Base-by-base conservation (phyloP, 768 basidiomycete species). In the Lyophyllum atratum region DNA sequence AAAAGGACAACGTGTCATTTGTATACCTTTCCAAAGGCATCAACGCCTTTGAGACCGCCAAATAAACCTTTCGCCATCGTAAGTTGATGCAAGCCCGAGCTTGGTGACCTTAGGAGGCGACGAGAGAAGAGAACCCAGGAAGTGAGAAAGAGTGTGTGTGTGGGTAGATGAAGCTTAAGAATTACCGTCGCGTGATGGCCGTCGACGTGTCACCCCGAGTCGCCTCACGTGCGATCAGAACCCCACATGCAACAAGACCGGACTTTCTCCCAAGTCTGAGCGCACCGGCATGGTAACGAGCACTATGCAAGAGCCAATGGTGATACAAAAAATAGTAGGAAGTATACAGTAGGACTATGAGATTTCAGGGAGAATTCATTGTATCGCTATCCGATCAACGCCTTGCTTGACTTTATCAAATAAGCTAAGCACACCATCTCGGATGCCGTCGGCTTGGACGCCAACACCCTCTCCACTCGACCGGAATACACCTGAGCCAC, bases 1-100 rank as follows among this genome's bases (percentile, higher is more conserved):
- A 44, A 14, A 14, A 12, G 14, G 49, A 21, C 40, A 58, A 66
- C 55, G 44, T 62, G 45, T 56, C 58, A 55, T 43, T 51, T 24
- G 64, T 80, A 64, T 67, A 96, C 96, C 89, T 98, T 99, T 60
- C 97, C 97, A 81, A 99, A 99, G 74, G 97, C 97, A 80, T 99
- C 97, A 52, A 98, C 83, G 70, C 94, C 93, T 71, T 92, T 94
- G 66, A 98, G 81, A 63, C 80, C 82, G 48, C 80, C 82, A 67
- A 93, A 80, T 63, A 92, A 74, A 62, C 89, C 86, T 74, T 88
- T 93, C 63, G 90, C 89, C 89, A 91, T 90, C 63, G 61, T 71
- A 61, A 68, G 68, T 65, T 74, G 68, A 71, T 66, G 69, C 70
- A 63, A 68, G 60, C 64, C 67, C 65, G 63, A 70, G 71, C 69